Percentiles rank a stretch among this genome's conserved stretches.
Evolutionary conservation across 345 rosid species (phyloP).

Genomic region (Pelargonium nanum): DNA sequence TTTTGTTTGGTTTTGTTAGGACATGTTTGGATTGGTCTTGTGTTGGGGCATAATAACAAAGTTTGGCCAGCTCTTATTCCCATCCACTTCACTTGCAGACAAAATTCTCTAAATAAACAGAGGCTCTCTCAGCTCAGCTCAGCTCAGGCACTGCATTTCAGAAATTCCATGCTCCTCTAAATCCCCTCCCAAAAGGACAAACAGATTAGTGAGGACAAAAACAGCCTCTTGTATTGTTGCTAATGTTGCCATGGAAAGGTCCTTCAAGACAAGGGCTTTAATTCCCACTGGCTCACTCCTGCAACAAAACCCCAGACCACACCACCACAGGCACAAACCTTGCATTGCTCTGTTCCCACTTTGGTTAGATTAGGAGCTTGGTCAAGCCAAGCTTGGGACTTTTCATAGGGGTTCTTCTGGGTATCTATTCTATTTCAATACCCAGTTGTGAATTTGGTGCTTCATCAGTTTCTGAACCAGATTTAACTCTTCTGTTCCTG

Average conservation of each 20-base stretch:
- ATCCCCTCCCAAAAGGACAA: constrained; percentile 26
- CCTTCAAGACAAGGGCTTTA: constrained; percentile 26
- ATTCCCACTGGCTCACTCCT: constrained; percentile 18
- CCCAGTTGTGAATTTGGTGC: constrained; percentile 16
- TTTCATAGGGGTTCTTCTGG: constrained; percentile 16
- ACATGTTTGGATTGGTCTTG: constrained; percentile 30
- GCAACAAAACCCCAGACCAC: constrained; percentile 26
- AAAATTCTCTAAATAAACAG: constrained; percentile 5
- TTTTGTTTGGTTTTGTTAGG: constrained; percentile 42
- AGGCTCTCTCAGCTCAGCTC: too few species aligned
- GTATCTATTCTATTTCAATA: constrained; percentile 15
- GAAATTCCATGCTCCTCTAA: constrained; percentile 58
- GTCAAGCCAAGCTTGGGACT: constrained; percentile 10
- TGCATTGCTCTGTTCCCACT: constrained; percentile 7
- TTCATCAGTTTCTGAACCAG: constrained; percentile 1
- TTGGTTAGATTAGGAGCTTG: constrained; percentile 11
- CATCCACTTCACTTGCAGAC: constrained; percentile 25
- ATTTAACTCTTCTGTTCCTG: too few species aligned
- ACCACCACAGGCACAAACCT: constrained; percentile 2
- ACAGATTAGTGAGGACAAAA: constrained; percentile 50
- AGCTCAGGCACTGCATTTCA: constrained; percentile 30
- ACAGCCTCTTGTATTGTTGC: constrained; percentile 37
- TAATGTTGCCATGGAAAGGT: constrained; percentile 35
- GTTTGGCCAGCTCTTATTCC: constrained; percentile 48
- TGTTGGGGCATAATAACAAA: constrained; percentile 24